Evolutionary conservation across 129 eudicot genomes (phyloP).

Genomic region (Saposhnikovia divaricata): DNA sequence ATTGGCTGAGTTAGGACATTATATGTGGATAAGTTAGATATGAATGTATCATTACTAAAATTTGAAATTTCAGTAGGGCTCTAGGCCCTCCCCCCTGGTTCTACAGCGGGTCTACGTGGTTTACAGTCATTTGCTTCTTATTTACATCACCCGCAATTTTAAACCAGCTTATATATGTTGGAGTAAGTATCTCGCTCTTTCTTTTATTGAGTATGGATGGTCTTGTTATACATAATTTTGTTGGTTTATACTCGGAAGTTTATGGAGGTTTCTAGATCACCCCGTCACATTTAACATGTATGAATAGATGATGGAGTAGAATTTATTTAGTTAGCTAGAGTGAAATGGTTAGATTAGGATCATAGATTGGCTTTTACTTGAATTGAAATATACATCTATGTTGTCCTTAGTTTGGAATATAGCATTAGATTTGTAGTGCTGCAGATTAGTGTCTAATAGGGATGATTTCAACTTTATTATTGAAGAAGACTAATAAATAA

Average conservation of each 20-base stretch:
- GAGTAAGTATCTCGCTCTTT: not conserved
- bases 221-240: not conserved
- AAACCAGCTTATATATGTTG: not conserved
- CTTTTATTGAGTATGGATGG: too few species aligned
- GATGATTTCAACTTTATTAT: not conserved
- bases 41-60: too few species aligned
- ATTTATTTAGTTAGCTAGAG: not conserved
- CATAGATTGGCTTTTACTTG: not conserved
- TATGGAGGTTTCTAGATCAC: not conserved
- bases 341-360: not conserved
- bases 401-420: not conserved
- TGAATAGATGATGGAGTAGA: not conserved
- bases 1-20: not conserved
- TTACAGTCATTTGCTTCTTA: not conserved
- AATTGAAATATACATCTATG: too few species aligned
- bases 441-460: not conserved
- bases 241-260: not conserved
- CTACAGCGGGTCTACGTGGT: not conserved
- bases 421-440: not conserved
- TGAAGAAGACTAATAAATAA: not conserved
- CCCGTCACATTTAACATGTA: too few species aligned
- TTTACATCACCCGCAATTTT: not conserved
- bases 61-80: not conserved
- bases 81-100: not conserved
- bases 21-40: too few species aligned